phyloP scores from a whole-genome alignment of 1,139 yeast species.

The Nakaseomyces uthaithaninus region DNA sequence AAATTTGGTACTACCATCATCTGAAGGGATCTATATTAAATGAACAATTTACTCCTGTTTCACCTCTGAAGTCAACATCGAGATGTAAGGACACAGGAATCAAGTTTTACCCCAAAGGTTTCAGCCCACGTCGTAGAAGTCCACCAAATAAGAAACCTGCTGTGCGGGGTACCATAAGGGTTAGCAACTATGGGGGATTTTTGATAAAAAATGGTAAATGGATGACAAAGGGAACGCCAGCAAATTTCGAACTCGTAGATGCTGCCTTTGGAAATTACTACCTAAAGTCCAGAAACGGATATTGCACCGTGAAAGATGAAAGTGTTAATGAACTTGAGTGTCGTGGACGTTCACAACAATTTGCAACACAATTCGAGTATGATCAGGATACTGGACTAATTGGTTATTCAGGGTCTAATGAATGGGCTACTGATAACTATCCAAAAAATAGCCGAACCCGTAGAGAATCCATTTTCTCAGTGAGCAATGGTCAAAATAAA shows the following conservation, averaged over 20 bases:
- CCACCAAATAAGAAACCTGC: constrained; percentile 20
- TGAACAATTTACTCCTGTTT: constrained; percentile 60
- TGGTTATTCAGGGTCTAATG: constrained; percentile 53
- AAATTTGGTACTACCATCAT: constrained; percentile 85
- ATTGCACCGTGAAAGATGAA: constrained; percentile 49
- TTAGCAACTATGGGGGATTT: constrained; percentile 56
- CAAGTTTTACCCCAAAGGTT: constrained; percentile 65
- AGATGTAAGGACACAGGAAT: constrained; percentile 69
- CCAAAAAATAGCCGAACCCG: constrained; percentile 39
- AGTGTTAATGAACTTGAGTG: constrained; percentile 32
- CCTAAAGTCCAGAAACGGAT: constrained; percentile 60
- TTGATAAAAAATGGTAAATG: constrained; percentile 78
- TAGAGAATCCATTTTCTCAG: constrained; percentile 42
- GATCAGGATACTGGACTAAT: constrained; percentile 42
- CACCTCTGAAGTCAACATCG: constrained; percentile 42
- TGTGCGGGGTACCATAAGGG: constrained; percentile 42
- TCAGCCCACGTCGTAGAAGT: constrained; percentile 29
- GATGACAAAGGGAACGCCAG: constrained; percentile 81
- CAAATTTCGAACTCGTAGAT: constrained; percentile 50
- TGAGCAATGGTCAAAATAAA: constrained; percentile 41
- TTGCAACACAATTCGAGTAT: constrained; percentile 48
- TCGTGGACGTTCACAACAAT: constrained; percentile 30
- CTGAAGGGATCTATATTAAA: constrained; percentile 62
- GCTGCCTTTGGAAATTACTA: constrained; percentile 68
- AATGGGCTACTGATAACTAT: constrained; percentile 54